Base-by-base conservation (phyloP, 1,139 yeast species). In the Magnusiomyces ingens region DNA sequence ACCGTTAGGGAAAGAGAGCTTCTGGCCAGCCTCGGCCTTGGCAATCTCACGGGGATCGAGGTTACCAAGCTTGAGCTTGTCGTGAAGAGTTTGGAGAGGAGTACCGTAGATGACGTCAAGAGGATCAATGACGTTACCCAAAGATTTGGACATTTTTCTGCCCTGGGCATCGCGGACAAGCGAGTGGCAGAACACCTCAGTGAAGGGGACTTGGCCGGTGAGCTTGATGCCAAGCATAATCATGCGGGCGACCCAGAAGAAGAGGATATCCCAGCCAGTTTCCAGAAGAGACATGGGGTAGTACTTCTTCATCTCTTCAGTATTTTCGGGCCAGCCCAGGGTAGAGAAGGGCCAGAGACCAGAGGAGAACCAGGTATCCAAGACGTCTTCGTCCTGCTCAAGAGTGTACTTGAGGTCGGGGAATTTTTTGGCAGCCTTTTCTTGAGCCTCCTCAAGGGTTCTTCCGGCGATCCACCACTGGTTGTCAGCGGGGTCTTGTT, bases 171-270 rank as follows among this genome's bases (percentile, higher is more conserved):
- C 99, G 75, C 99, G 90, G 50, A 93, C 97, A 71, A 93, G 84
- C 19, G 99, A 91, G 71, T 93, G 99, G 72, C 99, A 93, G 81
- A 90, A 93, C 26, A 93, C 98, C 73, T 93, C 98, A 64, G 81
- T 85, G 78, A 93, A 93, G 57, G 99, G 99, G 59, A 89, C 80
- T 57, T 84, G 76, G 51, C 97, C 98, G 38, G 96, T 88, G 70
- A 93, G 78, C 73, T 91, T 90, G 65, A 89, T 71, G 57, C 97
- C 94, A 67, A 93, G 75, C 76, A 93, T 80, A 60, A 93, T 85
- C 99, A 93, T 93, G 75, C 99, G 84, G 47, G 94, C 81, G 56
- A 93, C 98, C 99, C 99, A 93, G 84, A 93, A 93, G 81, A 93
- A 93, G 66, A 93, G 77, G 68, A 93, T 93, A 75, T 93, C 99